Base-by-base conservation (phyloP, 139 green algal genomes). In the Edaphochlamys debaryana region DNA sequence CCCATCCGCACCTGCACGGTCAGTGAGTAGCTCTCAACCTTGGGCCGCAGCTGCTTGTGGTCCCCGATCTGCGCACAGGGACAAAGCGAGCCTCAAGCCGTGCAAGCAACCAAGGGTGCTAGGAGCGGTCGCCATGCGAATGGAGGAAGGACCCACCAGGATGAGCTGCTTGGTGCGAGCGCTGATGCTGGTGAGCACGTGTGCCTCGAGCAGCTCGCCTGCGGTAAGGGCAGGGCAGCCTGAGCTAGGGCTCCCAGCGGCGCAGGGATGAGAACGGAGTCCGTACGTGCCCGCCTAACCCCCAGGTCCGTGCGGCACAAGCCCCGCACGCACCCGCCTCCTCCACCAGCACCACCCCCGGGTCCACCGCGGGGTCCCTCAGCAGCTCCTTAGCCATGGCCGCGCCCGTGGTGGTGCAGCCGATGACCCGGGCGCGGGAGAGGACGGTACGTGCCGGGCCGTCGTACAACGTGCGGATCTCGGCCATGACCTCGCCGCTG, bases 11-110 rank as follows among this genome's bases (percentile, higher is more conserved):
- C n/a, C 74, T 93, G 72, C 50, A 88, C 72, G 38, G 86, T 73
- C 68, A 96, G 87, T 3, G 87, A 25, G 62, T 93, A 96, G 56
- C 82, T 56, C 40, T 96, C 90, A 15, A 93, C 87, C 90, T 96
- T 96, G 69, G 94, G 94, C 0, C 93, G 90, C 64, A 97, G 91
- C 89, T 97, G 94, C 89, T 94, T 89, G 85, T 93, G 91, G 69
- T 95, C 92, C 15, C 89, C 92, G 60, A 94, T 94, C 63, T 85
- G 64, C 0, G 68, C 41, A 23, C n/a, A n/a, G n/a, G n/a, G n/a
- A n/a, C n/a, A n/a, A n/a, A n/a, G n/a, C n/a, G n/a, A n/a, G n/a
- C n/a, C n/a, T n/a, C n/a, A n/a, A n/a, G n/a, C n/a, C n/a, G n/a
- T n/a, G n/a, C n/a, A n/a, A n/a, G n/a, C n/a, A n/a, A n/a, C n/a